Base-by-base conservation (phyloP, 2,329 filamentous ascomycete species). In the Ophiostoma himal-ulmi region DNA sequence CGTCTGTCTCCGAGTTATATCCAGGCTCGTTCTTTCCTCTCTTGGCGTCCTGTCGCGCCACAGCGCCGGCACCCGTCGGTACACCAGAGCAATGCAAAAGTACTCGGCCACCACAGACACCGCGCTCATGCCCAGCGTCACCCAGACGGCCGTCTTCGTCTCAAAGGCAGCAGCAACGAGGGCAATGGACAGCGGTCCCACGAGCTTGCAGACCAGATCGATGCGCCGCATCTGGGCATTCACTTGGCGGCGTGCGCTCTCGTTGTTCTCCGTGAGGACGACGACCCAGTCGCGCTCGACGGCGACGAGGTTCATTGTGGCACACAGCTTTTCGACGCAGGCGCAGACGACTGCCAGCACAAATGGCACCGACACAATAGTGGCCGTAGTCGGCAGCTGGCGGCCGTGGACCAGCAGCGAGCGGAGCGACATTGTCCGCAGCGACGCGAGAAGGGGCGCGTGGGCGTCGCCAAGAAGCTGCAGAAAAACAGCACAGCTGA, bases 231-330 rank as follows among this genome's bases (percentile, higher is more conserved):
- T 86, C 10, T 78, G 79, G 6, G 85, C 82, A 72, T 87, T 87
- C 54, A 87, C 74, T 8, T 79, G 80, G 77, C 57, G 75, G 1
- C 41, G 37, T 0, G 75, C 74, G 4, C 64, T 69, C 44, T 81
- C 79, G 34, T 81, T 75, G 13, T 77, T 77, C 34, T 81, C 79
- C 1, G 84, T 81, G 11, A 87, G 79, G 8, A 86, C 80, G 0
- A 87, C 82, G 4, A 87, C 83, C 90, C 90, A 92, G 74, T 93
- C 91, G 75, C 88, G 82, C 77, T 93, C 91, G 0, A 93, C 83
- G 0, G 90, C 82, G 0, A 93, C 85, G 0, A 86, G 82, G 76
- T 92, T 93, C 77, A 87, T 83, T 6, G 89, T 82, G 1, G 88
- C 83, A 17, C 82, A 83, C 10, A 92, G 78, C 76, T 93, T 93